Percentiles rank a stretch among this genome's conserved stretches.
These are phyloP conservation scores for Cystofilobasidium bisporidii DNA, from an alignment of 768 basidiomycete genomes.

Conservation along the genomic window DNA sequence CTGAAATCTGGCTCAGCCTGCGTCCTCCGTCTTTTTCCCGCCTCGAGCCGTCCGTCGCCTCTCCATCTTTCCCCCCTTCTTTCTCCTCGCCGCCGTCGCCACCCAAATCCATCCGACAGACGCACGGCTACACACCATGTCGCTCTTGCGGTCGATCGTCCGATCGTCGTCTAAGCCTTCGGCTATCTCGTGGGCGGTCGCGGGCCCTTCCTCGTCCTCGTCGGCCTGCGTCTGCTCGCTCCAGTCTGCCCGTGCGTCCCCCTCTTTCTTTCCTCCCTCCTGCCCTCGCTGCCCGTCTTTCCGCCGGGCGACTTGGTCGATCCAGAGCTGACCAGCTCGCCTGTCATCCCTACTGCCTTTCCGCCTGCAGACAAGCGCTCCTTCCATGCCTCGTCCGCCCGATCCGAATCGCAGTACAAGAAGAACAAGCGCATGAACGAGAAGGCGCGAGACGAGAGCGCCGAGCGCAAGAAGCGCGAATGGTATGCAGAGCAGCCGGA, in stretches of 20 bases:
- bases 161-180: not conserved
- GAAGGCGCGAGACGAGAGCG: not conserved
- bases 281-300: too few species aligned
- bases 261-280: not conserved
- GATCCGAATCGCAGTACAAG: not conserved
- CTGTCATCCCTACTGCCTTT: not conserved
- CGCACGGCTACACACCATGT: too few species aligned
- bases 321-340: too few species aligned
- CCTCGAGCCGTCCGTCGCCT: too few species aligned
- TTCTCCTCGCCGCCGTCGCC: too few species aligned
- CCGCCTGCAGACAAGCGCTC: not conserved
- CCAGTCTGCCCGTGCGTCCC: not conserved
- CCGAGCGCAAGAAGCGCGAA: not conserved
- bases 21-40: too few species aligned
- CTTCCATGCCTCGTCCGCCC: not conserved
- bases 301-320: not conserved
- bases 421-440: not conserved
- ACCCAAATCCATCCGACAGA: too few species aligned
- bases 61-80: too few species aligned
- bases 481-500: constrained; percentile 1
- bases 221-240: not conserved
- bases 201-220: not conserved
- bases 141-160: not conserved
- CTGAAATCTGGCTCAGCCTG: too few species aligned
- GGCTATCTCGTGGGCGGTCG: not conserved